Evolutionary conservation across 1,139 yeast species (phyloP).

Genomic region (Yamadazyma friedrichii): DNA sequence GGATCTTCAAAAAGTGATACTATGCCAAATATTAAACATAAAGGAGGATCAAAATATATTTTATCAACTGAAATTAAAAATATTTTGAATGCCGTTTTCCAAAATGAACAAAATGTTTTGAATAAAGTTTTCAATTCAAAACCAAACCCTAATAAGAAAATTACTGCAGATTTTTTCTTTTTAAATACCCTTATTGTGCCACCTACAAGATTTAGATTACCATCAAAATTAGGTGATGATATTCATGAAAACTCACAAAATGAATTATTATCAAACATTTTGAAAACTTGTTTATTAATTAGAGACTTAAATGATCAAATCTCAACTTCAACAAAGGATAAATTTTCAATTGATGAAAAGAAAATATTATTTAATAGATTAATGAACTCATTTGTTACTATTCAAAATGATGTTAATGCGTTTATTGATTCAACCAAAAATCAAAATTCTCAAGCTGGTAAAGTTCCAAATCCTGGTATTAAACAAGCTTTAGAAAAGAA

Average conservation of each 20-base stretch:
- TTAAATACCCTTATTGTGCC: conserved; percentile 88
- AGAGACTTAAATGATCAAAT: conserved; percentile 87
- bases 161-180: conserved; percentile 87
- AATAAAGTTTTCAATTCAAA: conserved; percentile 72
- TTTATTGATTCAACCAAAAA: conserved; percentile 91
- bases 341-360: conserved; percentile 60
- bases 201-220: conserved; percentile 93
- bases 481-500: conserved; percentile 98
- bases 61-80: conserved; percentile 85
- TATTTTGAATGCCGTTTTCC: conserved; percentile 71
- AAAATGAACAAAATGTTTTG: conserved; percentile 62
- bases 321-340: conserved; percentile 58
- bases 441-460: conserved; percentile 67
- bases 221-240: conserved; percentile 95
- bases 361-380: conserved; percentile 80
- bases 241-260: conserved; percentile 94
- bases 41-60: conserved; percentile 78
- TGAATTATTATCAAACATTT: conserved; percentile 75
- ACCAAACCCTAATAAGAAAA: conserved; percentile 52
- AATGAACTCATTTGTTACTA: conserved; percentile 91
- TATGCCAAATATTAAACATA: conserved; percentile 50
- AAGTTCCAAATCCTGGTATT: conserved; percentile 85
- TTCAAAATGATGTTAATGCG: conserved; percentile 94
- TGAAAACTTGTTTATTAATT: conserved; percentile 77
- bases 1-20: conserved; percentile 16